phyloP scores from a whole-genome alignment of 768 basidiomycete species.

The Termitomyces sp. region DNA sequence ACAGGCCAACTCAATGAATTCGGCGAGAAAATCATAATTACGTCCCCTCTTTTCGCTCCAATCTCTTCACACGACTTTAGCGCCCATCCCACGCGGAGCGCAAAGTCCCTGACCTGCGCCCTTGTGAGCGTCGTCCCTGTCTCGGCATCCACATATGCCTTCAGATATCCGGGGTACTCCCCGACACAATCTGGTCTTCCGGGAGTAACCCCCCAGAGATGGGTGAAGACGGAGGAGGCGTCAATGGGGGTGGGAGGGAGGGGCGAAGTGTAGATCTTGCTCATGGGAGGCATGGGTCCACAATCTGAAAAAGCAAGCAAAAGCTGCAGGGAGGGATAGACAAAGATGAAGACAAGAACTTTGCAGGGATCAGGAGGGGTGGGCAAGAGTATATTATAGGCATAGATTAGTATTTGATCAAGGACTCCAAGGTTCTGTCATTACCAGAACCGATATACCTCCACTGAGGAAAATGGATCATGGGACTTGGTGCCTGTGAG shows the following conservation, averaged over 20 bases:
- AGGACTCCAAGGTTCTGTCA: neutral
- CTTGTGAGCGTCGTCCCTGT: conserved; percentile 56
- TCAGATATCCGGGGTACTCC: conserved; percentile 34
- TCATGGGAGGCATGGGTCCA: neutral
- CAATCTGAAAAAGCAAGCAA: neutral
- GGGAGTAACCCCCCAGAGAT: conserved; percentile 32
- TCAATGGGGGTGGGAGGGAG: conserved; percentile 33
- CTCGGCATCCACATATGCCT: conserved; percentile 64
- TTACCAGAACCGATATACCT: neutral
- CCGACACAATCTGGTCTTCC: conserved; percentile 30
- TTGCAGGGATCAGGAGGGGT: no score
- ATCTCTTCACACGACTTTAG: conserved; percentile 41
- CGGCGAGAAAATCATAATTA: conserved; percentile 61
- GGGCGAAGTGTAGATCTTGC: conserved; percentile 43
- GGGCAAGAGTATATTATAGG: neutral
- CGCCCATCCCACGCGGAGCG: conserved; percentile 56
- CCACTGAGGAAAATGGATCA: neutral
- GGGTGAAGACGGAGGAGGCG: conserved; percentile 42
- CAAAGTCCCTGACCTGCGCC: conserved; percentile 42
- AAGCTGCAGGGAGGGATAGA: neutral
- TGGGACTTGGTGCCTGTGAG: neutral
- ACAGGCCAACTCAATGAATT: conserved; percentile 58
- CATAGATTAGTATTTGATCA: no score
- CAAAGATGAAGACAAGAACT: neutral
- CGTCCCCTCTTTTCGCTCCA: conserved; percentile 43